These are phyloP conservation scores for Amaranthus palmeri DNA, from an alignment of 148 eudicot genomes.

Conservation along the genomic window DNA sequence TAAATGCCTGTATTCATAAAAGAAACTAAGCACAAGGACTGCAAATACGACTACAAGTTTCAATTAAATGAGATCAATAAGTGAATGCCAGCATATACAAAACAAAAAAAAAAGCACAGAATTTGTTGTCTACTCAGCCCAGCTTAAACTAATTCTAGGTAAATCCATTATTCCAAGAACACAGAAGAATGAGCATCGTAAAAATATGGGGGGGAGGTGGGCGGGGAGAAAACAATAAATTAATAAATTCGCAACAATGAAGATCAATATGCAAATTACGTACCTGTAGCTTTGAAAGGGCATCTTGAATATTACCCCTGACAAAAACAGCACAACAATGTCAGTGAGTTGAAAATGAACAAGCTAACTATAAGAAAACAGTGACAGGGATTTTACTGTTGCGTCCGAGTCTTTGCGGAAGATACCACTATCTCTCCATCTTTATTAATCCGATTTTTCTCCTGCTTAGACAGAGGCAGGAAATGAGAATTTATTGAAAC, in stretches of 20 bases:
- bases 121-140: not conserved
- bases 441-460: conserved; percentile 83
- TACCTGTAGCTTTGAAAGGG: conserved; percentile 78
- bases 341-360: conserved; percentile 1
- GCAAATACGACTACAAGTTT: not conserved
- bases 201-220: not conserved
- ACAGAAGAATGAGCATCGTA: not conserved
- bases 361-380: conserved; percentile 3
- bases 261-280: not conserved
- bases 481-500: not conserved
- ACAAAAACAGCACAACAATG: conserved; percentile 22
- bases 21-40: not conserved
- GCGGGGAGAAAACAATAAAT: not conserved
- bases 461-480: conserved; percentile 37
- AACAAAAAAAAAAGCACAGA: not conserved
- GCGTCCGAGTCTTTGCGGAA: conserved; percentile 77
- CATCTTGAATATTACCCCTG: conserved; percentile 79
- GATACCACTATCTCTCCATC: conserved; percentile 84
- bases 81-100: not conserved
- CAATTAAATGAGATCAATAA: not conserved
- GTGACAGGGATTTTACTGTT: conserved; percentile 45
- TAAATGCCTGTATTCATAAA: conserved; percentile 49
- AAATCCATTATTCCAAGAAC: not conserved
- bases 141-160: not conserved
- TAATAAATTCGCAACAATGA: not conserved